A percentile compares a stretch with the other conserved stretches of the same genome.
Evolutionary conservation across 495 filamentous ascomycete species (phyloP).

Genomic region (Clavariopsis aquatica): DNA sequence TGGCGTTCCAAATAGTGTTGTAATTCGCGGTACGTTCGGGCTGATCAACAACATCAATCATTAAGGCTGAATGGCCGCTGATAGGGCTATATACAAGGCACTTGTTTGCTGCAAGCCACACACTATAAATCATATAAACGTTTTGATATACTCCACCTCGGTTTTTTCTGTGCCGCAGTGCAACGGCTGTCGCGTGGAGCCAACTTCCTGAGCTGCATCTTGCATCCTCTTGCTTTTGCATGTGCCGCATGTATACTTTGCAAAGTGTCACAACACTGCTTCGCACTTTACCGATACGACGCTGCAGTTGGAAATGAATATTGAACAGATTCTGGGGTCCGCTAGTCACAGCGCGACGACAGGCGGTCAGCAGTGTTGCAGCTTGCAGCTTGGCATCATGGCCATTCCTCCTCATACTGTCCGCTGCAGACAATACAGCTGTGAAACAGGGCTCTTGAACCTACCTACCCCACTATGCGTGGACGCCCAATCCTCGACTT

Average conservation of each 20-base stretch:
- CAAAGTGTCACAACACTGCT: neutral
- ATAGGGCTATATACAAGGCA: neutral
- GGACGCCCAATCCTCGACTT: neutral
- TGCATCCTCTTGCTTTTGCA: constrained; percentile 23
- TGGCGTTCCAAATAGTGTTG: neutral
- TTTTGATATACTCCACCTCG: constrained; percentile 6
- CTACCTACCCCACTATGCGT: neutral
- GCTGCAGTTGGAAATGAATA: too few relatives aligned
- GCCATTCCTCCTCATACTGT: neutral
- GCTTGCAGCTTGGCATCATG: neutral
- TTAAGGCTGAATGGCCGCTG: constrained; percentile 24
- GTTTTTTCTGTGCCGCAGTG: constrained; percentile 23
- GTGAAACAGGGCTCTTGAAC: neutral
- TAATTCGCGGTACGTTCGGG: neutral
- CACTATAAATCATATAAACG: constrained; percentile 14
- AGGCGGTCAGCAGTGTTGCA: neutral
- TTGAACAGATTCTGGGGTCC: too few relatives aligned
- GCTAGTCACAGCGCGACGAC: too few relatives aligned
- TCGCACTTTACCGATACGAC: neutral
- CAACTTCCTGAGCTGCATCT: constrained; percentile 7
- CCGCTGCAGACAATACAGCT: constrained; percentile 2
- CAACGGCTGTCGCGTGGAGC: constrained; percentile 25
- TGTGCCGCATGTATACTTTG: neutral
- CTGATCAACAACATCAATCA: constrained; percentile 1
- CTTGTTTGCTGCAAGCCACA: constrained; percentile 2